Base-by-base conservation (phyloP, 2,329 filamentous ascomycete species). In the Teratosphaeria gauchensis region DNA sequence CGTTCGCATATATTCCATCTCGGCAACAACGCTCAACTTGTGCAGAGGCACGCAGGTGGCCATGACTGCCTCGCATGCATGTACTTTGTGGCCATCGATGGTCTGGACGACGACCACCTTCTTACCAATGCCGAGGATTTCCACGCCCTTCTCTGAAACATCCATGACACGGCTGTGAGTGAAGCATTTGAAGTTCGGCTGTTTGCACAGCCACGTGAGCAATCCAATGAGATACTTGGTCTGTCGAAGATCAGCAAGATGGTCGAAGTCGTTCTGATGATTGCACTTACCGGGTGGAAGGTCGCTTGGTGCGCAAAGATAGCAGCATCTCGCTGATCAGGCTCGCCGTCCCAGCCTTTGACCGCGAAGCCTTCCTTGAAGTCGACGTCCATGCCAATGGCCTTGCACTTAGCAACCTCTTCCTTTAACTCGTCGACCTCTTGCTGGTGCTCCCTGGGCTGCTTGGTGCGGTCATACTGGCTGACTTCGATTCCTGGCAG, bases 31-130 rank as follows among this genome's bases (percentile, higher is more conserved):
- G 42, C 75, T 77, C 7, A 83, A 73, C 61, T 82, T 83, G 68
- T 84, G 81, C 1, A 84, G 72, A 0, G 81, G 81, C 1, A 84
- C 74, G 3, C 42, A 79, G 0, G 81, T 84, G 0, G 82, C 80
- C 66, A 83, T 77, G 11, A 84, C 75, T 0, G 79, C 78, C 58
- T 80, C 69, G 33, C 72, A 72, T 57, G 78, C 80, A 14, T 72
- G 75, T 58, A 84, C 74, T 0, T 73, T 79, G 48, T 79, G 67
- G 0, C 77, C 79, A 4, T 70, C 66, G 8, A 77, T 68, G 0
- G 80, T 84, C 51, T 74, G 64, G 30, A 84, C 71, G 6, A 73
- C 65, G 12, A 82, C 78, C 9, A 70, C 71, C 62, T 79, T 80
- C 62, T 79, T 19, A 5, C 42, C 42, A n/a, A 48, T 9, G 19